phyloP scores from a whole-genome alignment of 805 yeast species.

The Kregervanrija pseudodelftensis region DNA sequence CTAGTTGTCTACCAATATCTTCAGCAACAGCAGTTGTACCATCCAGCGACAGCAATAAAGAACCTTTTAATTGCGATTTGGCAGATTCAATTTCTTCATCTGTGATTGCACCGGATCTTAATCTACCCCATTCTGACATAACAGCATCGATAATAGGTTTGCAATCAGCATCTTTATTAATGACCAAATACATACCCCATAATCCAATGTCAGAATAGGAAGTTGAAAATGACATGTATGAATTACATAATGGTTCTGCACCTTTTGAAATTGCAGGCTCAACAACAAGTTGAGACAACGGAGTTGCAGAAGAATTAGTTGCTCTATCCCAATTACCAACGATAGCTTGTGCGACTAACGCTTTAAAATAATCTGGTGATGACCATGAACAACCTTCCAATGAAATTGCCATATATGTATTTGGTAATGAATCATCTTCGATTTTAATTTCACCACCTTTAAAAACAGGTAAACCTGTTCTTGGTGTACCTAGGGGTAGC shows the following conservation, averaged over 20 bases:
- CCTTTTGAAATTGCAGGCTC: slow-evolving; percentile 40
- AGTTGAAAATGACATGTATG: slow-evolving; percentile 94
- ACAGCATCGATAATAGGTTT: slow-evolving; percentile 67
- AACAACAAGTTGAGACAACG: slow-evolving; percentile 57
- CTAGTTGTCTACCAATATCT: slow-evolving; percentile 95
- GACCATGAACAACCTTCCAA: slow-evolving; percentile 99
- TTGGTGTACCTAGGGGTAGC: slow-evolving; percentile 65
- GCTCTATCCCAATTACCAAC: slow-evolving; percentile 98
- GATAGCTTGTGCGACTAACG: slow-evolving; percentile 92
- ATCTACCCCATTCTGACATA: slow-evolving; percentile 80
- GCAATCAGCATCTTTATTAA: slow-evolving; percentile 66
- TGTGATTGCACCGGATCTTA: slow-evolving; percentile 68
- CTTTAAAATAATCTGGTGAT: slow-evolving; percentile 90
- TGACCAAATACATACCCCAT: slow-evolving; percentile 92
- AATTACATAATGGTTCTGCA: slow-evolving; percentile 71
- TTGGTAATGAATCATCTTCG: slow-evolving; percentile 76
- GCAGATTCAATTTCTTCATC: slow-evolving; percentile 90
- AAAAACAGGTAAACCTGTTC: slow-evolving; percentile 72
- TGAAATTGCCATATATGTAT: slow-evolving; percentile 86
- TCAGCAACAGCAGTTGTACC: slow-evolving; percentile 96
- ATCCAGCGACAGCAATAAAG: slow-evolving; percentile 80
- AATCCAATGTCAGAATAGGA: slow-evolving; percentile 96
- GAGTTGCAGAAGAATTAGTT: slow-evolving; percentile 79
- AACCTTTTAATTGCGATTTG: slow-evolving; percentile 90
- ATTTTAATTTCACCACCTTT: slow-evolving; percentile 81